Evolutionary conservation across 2,329 filamentous ascomycete species (phyloP), one percentile per base, ranked within the genome.

Genomic region (Didymella pinodella): DNA sequence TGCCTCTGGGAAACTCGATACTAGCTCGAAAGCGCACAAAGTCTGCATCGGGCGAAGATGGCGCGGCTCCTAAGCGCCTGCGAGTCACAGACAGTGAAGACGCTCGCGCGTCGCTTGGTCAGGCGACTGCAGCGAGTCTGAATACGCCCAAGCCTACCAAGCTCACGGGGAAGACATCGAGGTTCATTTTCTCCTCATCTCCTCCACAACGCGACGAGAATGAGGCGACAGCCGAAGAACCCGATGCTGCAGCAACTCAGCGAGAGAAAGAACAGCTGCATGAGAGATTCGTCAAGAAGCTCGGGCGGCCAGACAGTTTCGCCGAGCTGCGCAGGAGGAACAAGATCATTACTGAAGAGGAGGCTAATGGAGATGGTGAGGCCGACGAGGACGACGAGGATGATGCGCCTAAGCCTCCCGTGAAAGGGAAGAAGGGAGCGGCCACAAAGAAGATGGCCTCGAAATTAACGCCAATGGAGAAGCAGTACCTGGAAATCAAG

Each of bases 401-500:
- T n/a, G 80, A 83, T 14, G 81, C 83, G 4, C 81, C 83, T 10
- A 80, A 83, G 45, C 74, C 79, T 11, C 70, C 79, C 8, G 70
- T 81, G 2, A 83, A 83, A 53, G 81, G 79, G 3, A 80, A 74
- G 66, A 87, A 83, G 66, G 81, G 79, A 22, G 65, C 78, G 73
- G 58, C 81, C 70, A 65, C 82, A 64, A 96, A 91, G 78, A 96
- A 92, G 74, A 86, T 86, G 61, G 85, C 78, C n/a, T 88, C 84
- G 54, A 97, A 97, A 75, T 85, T 99, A 60, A 99, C 95, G 0
- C 95, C 95, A 0, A 90, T 99, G 88, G 93, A 98, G 76, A 86
- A 90, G 40, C 95, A 98, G 71, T 90, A 97, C 57, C 84, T 99
- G 6, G 93, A 96, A 18, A 96, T 99, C 77, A 99, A 99, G 80